Evolutionary conservation across 768 basidiomycete species (phyloP).

Genomic region (Nevesoporus exiguus): DNA sequence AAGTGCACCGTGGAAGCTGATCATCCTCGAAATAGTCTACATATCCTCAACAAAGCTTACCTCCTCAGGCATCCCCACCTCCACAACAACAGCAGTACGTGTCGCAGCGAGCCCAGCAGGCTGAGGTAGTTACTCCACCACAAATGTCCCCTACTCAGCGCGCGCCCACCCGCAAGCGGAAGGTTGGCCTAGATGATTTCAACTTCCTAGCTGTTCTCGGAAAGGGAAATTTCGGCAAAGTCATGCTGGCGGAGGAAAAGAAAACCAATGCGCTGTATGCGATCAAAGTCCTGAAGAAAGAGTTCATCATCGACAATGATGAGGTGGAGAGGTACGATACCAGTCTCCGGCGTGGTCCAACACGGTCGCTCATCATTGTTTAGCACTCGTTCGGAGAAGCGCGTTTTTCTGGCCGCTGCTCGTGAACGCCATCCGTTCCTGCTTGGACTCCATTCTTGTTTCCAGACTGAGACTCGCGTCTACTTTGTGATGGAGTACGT

Average conservation of each 20-base stretch:
- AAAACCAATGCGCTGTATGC: constrained; percentile 82
- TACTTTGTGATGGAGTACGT: constrained; percentile 99
- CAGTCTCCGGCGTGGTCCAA: background rate
- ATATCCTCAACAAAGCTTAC: constrained; percentile 25
- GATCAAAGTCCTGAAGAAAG: constrained; percentile 99
- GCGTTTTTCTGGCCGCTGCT: constrained; percentile 96
- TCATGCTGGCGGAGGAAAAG: constrained; percentile 99
- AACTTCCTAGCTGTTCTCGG: constrained; percentile 98
- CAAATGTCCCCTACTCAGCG: constrained; percentile 41
- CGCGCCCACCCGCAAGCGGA: constrained; percentile 58
- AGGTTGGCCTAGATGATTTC: constrained; percentile 97
- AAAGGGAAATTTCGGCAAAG: constrained; percentile 99
- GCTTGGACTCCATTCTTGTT: constrained; percentile 95
- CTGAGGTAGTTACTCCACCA: constrained; percentile 17
- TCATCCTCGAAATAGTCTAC: constrained; percentile 11
- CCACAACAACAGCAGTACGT: constrained; percentile 26
- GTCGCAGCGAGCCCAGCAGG: constrained; percentile 31
- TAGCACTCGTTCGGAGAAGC: constrained; percentile 98
- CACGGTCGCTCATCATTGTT: constrained; percentile 1
- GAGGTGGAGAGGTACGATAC: constrained; percentile 89
- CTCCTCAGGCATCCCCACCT: constrained; percentile 16
- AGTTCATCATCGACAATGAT: constrained; percentile 99
- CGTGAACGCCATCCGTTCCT: constrained; percentile 96
- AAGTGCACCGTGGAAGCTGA: constrained; percentile 4
- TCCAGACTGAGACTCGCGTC: constrained; percentile 98